Percentiles rank a stretch among this genome's conserved stretches.
Evolutionary conservation across 2,329 filamentous ascomycete species (phyloP).

Genomic region (Fusarium bactridioides): DNA sequence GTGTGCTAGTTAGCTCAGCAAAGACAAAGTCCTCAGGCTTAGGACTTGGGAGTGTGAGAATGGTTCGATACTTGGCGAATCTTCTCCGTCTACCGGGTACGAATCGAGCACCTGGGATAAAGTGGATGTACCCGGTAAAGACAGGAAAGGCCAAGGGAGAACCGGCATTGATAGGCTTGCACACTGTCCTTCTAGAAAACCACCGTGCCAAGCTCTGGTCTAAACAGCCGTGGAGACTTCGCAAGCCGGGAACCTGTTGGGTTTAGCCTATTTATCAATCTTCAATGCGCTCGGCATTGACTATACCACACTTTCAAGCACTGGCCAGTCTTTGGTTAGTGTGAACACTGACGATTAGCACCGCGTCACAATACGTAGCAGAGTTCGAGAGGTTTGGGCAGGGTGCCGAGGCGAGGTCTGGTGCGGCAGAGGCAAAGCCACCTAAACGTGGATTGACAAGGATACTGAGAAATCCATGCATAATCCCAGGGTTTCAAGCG

Average conservation of each 20-base stretch:
- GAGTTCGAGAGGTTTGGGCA: slow-evolving; percentile 14
- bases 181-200: slow-evolving; percentile 37
- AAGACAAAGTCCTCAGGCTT: slow-evolving; percentile 7
- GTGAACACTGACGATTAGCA: slow-evolving; percentile 34
- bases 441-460: slow-evolving; percentile 31
- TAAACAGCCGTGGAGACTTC: slow-evolving; percentile 12
- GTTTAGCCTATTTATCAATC: slow-evolving; percentile 4
- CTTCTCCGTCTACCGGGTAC: slow-evolving; percentile 27
- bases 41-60: slow-evolving; percentile 27
- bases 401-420: slow-evolving; percentile 30
- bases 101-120: slow-evolving; percentile 41
- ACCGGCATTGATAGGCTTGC: slow-evolving; percentile 31
- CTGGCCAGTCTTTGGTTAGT: slow-evolving; percentile 11
- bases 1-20: slow-evolving; percentile 19
- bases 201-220: slow-evolving; percentile 16
- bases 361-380: background rate
- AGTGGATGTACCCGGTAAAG: slow-evolving; percentile 34
- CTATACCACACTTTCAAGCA: slow-evolving; percentile 11
- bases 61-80: slow-evolving; percentile 34
- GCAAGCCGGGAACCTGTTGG: slow-evolving; percentile 21
- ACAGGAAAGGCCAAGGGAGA: slow-evolving; percentile 27
- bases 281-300: slow-evolving; percentile 21
- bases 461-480: slow-evolving; percentile 27
- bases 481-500: slow-evolving; percentile 25
- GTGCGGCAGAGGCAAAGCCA: slow-evolving; percentile 23